Evolutionary conservation across 768 basidiomycete species (phyloP), one percentile per base, ranked within the genome.

Genomic region (Boletus fagicola): DNA sequence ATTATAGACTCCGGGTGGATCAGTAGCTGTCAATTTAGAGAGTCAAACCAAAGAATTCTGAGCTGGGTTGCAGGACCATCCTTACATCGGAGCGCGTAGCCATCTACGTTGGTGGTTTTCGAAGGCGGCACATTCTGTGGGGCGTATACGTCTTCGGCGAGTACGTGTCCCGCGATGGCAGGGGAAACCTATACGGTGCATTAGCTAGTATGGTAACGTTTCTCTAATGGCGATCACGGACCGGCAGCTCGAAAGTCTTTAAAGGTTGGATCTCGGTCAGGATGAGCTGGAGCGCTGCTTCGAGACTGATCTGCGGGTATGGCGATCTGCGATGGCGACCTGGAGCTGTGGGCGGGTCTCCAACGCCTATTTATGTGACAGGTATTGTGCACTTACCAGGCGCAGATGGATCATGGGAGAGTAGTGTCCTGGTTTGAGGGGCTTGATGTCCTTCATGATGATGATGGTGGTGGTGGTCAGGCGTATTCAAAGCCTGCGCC

Each of bases 31-130:
- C 7, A 24, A 42, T 10, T 3, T 5, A 30, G 16, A 36, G 24
- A 4, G 49, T 66, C 31, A 66, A 30, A 12, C 18, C 7, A 24
- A 51, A 49, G 12, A 30, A 49, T 49, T 38, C 18, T 3, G 44
- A 22, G 10, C 5, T 20, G 35, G 13, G 18, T 52, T 15, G 36
- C n/a, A 50, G 9, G 7, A 12, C 24, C 24, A 4, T 60, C 81
- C 81, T 59, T 64, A 90, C 90, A 84, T 57, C 83, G 77, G 1
- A 94, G 71, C 5, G 93, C 93, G 67, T 96, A 96, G 0, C 93
- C 93, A 68, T 95, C 93, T 12, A 93, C 92, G 62, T 84, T 94
- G 6, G 93, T 93, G 1, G 90, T 91, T 18, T 76, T 69, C 2
- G 80, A 80, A 4, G 70, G 67, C 3, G 93, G 93, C 0, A 90